phyloP scores from a whole-genome alignment of 202 grass and related monocot genomes.

The Alloteropsis angusta region DNA sequence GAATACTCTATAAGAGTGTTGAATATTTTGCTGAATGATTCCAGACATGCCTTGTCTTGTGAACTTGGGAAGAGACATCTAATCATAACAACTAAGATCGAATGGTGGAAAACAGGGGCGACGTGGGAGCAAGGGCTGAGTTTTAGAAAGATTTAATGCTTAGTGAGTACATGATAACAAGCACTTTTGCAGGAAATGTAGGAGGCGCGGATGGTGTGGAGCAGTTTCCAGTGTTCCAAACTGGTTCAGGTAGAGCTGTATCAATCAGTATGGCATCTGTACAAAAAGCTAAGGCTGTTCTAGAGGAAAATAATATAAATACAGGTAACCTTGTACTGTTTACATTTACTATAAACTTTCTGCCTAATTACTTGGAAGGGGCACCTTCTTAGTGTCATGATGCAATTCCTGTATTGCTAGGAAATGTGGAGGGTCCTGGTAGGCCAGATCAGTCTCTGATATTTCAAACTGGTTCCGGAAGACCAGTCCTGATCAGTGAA shows the following conservation, averaged over 20 bases:
- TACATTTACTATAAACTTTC: slow-evolving; percentile 1
- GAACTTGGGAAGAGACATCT: too few relatives aligned
- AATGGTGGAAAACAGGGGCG: too few relatives aligned
- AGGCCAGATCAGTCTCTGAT: slow-evolving; percentile 16
- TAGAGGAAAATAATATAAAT: slow-evolving; percentile 32
- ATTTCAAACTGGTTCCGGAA: slow-evolving; percentile 30
- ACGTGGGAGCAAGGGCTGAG: too few relatives aligned
- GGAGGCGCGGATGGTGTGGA: neutral
- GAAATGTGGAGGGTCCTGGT: slow-evolving; percentile 14
- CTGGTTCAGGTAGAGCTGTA: slow-evolving; percentile 46
- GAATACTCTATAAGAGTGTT: neutral
- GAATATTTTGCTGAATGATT: neutral
- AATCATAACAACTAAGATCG: too few relatives aligned
- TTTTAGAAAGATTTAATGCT: too few relatives aligned
- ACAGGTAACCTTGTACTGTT: slow-evolving; percentile 21
- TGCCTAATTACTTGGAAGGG: neutral
- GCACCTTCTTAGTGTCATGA: slow-evolving; percentile 5
- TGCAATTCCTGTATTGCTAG: slow-evolving; percentile 13
- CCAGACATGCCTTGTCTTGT: neutral
- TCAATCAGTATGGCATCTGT: slow-evolving; percentile 34
- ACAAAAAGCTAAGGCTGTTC: slow-evolving; percentile 43
- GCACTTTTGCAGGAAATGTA: neutral
- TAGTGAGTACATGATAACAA: too few relatives aligned
- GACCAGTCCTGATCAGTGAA: slow-evolving; percentile 27
- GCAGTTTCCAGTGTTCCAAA: slow-evolving; percentile 53